Base-by-base conservation (phyloP, 768 basidiomycete genomes). In the Lyophyllum decastes region DNA sequence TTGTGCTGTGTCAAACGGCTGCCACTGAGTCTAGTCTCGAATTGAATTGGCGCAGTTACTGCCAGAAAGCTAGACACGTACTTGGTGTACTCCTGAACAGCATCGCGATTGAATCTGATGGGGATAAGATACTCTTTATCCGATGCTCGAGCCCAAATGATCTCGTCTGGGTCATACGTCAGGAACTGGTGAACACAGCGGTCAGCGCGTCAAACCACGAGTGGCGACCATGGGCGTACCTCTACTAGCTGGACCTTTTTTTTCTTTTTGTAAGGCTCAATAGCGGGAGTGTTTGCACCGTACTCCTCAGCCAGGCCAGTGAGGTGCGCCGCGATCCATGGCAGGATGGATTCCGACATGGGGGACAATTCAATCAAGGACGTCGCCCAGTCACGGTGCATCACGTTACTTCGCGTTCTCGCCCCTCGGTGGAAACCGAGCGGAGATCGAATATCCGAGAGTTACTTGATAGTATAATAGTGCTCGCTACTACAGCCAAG, bases 241-340 rank as follows among this genome's bases (percentile, higher is more conserved):
- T 88, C 80, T 45, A 77, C 73, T 22, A 90, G 72, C 58, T 90
- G 89, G 0, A 82, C 84, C 60, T 77, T 87, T 63, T 75, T 83
- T 46, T 72, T 76, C 58, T 76, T 79, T 12, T 54, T 17, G 27
- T 67, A 64, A 0, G 54, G 45, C 1, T 79, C 78, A 14, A 76
- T 68, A 0, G 61, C 66, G 9, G 68, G 59, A 14, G 84, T 51
- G 35, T 81, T 72, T 7, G 72, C 79, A 7, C 88, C 88, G 57
- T 82, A 70, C 1, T 72, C 73, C 64, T 86, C 82, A 0, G 82
- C 85, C 12, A 81, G 64, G 8, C 67, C 63, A 24, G 82, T 63
- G 44, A 90, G 66, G 61, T 88, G 84, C 22, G 76, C 66, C 25
- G 71, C 69, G 9, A 91, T 79, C 89, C 89, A 91, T 21, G 86